Base-by-base conservation (phyloP, 192 early-diverging fungal species). In the Umbelopsis vinacea region DNA sequence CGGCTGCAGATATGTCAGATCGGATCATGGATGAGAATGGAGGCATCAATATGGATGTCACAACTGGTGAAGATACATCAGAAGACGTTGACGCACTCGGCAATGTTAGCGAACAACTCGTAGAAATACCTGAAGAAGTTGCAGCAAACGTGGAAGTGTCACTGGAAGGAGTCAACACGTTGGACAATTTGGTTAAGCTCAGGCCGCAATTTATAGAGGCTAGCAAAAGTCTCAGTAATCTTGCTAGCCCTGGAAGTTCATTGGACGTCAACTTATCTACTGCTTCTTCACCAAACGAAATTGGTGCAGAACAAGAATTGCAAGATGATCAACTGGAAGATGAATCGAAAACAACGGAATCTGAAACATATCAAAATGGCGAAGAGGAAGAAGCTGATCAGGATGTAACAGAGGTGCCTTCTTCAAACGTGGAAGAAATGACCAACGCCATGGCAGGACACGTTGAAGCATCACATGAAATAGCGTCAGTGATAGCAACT, bases 191-290 rank as follows among this genome's bases (percentile, higher is more conserved):
- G 19, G 15, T 35, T 17, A 63, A 0, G 3, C 57, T 12, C 15
- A 14, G 37, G 33, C 17, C 33, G 33, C 26, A 29, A 14, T 0
- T 19, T 2, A 4, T 63, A 29, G 57, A 10, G 35, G 14, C 26
- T 8, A 63, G 38, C 12, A 29, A 26, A 63, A 15, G 12, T 35
- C 10, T 26, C 12, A n/a, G 14, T 0, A 63, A 17, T n/a, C 2
- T 37, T n/a, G 17, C 26, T 37, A 63, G 57, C 15, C 57, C 57
- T 14, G 57, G 14, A 63, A 63, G 57, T n/a, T 63, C 57, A 17
- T 37, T 63, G 17, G 57, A 63, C 17, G 57, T 63, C 29, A 63
- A 63, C 29, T 19, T 63, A 0, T 63, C 57, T n/a, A 63, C 57
- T 2, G 15, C 17, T 17, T 63, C 57, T 17, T 37, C 33, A 5